Conservation (phyloP, 2,329 filamentous ascomycete genomes). For the Fusarium sacchari region DNA sequence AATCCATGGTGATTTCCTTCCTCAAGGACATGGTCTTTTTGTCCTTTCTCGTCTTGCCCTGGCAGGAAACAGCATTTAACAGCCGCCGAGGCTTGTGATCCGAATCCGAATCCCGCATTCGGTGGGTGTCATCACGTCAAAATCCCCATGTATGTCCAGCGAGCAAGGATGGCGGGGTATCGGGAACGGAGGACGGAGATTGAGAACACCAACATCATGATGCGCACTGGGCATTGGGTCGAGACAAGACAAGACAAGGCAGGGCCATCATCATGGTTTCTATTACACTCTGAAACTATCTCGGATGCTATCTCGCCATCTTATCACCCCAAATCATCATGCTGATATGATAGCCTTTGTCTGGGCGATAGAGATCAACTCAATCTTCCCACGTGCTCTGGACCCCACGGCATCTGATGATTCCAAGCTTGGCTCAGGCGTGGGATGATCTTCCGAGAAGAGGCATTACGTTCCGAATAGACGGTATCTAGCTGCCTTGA, state of each 20-base stretch:
- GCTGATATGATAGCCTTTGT: conserved; percentile 5
- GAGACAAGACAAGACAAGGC: background rate
- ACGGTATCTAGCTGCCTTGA: conserved; percentile 9
- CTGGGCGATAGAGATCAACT: conserved; percentile 6
- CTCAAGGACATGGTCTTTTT: background rate
- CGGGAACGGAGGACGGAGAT: conserved; percentile 23
- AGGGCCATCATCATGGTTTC: background rate
- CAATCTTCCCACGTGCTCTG: conserved; percentile 22
- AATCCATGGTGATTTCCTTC: background rate
- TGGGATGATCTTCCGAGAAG: conserved; percentile 30
- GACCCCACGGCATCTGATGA: conserved; percentile 33
- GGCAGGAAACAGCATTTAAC: background rate
- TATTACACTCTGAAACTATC: background rate
- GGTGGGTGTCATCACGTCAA: conserved; percentile 34
- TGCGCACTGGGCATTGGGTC: background rate
- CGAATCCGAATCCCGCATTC: conserved; percentile 19
- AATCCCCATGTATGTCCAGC: background rate
- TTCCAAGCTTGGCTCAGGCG: conserved; percentile 20
- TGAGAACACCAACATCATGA: background rate
- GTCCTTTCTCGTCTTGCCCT: background rate
- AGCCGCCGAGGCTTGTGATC: conserved; percentile 22
- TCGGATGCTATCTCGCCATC: background rate
- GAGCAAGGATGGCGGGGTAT: conserved; percentile 27
- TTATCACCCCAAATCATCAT: conserved; percentile 1
- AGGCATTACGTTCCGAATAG: conserved; percentile 26